phyloP scores from a whole-genome alignment of 2,329 filamentous ascomycete genomes.

The Colletotrichum sp. region DNA sequence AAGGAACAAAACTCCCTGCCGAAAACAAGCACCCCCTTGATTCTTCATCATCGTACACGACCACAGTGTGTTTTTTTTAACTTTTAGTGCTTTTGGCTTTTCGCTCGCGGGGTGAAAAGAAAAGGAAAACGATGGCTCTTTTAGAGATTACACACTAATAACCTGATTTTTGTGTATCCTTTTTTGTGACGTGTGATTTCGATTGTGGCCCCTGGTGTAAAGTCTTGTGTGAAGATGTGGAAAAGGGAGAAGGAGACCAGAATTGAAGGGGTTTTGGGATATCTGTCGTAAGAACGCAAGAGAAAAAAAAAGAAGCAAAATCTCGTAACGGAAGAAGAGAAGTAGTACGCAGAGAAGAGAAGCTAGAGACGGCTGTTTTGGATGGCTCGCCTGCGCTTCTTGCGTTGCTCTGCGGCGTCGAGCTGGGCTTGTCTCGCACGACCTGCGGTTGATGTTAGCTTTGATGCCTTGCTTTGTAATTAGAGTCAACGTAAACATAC shows the following conservation, averaged over 20 bases:
- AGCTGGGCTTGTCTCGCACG: slow-evolving; percentile 21
- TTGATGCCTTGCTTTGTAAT: background rate
- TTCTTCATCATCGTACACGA: background rate
- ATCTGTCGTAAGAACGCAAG: background rate
- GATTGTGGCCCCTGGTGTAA: background rate
- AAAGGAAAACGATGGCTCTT: background rate
- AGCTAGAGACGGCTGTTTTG: slow-evolving; percentile 18
- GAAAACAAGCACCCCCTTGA: background rate
- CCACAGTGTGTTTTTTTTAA: background rate
- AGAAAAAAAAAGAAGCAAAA: background rate
- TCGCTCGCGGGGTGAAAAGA: background rate
- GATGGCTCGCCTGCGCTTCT: slow-evolving; percentile 18
- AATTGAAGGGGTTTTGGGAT: background rate
- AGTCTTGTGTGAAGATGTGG: background rate
- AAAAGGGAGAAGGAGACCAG: background rate
- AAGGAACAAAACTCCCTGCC: background rate
- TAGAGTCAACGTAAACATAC: slow-evolving; percentile 25
- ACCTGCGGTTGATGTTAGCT: background rate
- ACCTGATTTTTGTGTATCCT: slow-evolving; percentile 11
- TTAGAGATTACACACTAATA: background rate
- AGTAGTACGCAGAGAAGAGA: background rate
- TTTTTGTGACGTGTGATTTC: background rate
- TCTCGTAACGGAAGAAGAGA: background rate
- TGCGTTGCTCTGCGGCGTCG: slow-evolving; percentile 15
- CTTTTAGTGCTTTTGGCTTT: background rate